These are phyloP conservation scores for Podospora pseudocomata DNA, from an alignment of 495 filamentous ascomycete species.

Conservation along the genomic window DNA sequence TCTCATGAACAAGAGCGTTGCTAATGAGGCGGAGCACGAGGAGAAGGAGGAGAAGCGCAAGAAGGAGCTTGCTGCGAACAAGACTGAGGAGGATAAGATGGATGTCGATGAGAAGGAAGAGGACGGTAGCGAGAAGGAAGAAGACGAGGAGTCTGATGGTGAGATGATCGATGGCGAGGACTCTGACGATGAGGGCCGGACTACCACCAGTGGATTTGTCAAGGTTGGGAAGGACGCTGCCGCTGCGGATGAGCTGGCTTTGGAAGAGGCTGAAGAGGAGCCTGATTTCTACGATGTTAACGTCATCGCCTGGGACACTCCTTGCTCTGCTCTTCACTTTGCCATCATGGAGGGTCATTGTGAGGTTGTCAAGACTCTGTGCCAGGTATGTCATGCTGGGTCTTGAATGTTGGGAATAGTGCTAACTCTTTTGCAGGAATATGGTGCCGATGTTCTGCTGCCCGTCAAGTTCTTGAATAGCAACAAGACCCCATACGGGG, in stretches of 20 bases:
- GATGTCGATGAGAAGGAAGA: constrained; percentile 15
- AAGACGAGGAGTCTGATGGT: constrained; percentile 34
- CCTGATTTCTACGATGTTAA: constrained; percentile 79
- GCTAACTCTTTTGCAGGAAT: constrained; percentile 37
- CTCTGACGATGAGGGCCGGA: constrained; percentile 43
- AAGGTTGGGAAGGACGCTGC: constrained; percentile 50
- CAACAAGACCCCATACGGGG: constrained; percentile 45
- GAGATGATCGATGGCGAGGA: constrained; percentile 42
- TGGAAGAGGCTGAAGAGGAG: constrained; percentile 57
- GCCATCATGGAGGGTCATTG: constrained; percentile 69
- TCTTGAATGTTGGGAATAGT: not conserved
- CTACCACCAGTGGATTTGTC: constrained; percentile 63
- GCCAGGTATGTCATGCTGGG: constrained; percentile 37
- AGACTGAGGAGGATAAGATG: constrained; percentile 11
- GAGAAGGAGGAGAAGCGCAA: constrained; percentile 52
- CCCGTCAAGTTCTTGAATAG: constrained; percentile 59
- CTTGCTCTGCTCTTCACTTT: constrained; percentile 66
- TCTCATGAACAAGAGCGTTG: constrained; percentile 63
- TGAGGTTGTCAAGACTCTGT: constrained; percentile 63
- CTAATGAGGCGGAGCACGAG: constrained; percentile 65
- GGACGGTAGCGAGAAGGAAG: constrained; percentile 26
- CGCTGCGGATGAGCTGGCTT: constrained; percentile 29
- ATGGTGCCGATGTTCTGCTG: constrained; percentile 67
- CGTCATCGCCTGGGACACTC: constrained; percentile 68
- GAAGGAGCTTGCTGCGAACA: constrained; percentile 26